Evolutionary conservation across 73 alveolate species (phyloP).

Genomic region (Symbiodinium natans): DNA sequence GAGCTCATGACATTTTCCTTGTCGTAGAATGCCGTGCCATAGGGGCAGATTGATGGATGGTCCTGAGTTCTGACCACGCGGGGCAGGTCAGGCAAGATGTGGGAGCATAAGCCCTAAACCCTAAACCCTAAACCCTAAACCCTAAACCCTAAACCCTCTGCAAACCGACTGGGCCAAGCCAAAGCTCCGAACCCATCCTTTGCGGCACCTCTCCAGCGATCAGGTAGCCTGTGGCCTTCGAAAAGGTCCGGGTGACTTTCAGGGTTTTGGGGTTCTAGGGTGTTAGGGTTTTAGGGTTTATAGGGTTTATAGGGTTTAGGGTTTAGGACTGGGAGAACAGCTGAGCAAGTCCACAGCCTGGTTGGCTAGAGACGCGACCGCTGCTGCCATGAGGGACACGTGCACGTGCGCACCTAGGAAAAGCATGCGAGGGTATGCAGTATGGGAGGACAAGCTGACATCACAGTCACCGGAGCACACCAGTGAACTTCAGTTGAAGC

Average conservation of each 20-base stretch:
- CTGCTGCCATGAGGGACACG: conserved; percentile 81
- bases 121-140: too few species aligned
- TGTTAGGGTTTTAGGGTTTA: too few species aligned
- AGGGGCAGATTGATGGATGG: conserved; percentile 74
- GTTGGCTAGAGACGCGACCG: conserved; percentile 51
- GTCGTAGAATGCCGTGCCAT: conserved; percentile 55
- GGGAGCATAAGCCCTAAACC: too few species aligned
- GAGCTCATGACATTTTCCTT: neutral
- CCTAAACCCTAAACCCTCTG: too few species aligned
- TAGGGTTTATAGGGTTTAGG: too few species aligned
- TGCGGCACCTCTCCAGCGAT: conserved; percentile 67
- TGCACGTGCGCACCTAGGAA: conserved; percentile 69
- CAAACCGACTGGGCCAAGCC: neutral
- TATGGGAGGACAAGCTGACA: neutral
- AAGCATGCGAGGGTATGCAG: too few species aligned
- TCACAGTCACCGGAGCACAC: too few species aligned
- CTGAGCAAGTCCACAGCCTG: neutral
- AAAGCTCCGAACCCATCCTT: conserved; percentile 43
- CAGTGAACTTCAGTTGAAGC: too few species aligned
- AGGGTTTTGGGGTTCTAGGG: too few species aligned
- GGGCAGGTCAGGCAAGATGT: too few species aligned
- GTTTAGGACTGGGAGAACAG: neutral
- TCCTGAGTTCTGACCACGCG: conserved; percentile 18
- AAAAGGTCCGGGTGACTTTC: neutral
- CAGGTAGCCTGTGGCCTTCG: conserved; percentile 73